Base-by-base conservation (phyloP, 306 rosid species). In the Delonix regia region DNA sequence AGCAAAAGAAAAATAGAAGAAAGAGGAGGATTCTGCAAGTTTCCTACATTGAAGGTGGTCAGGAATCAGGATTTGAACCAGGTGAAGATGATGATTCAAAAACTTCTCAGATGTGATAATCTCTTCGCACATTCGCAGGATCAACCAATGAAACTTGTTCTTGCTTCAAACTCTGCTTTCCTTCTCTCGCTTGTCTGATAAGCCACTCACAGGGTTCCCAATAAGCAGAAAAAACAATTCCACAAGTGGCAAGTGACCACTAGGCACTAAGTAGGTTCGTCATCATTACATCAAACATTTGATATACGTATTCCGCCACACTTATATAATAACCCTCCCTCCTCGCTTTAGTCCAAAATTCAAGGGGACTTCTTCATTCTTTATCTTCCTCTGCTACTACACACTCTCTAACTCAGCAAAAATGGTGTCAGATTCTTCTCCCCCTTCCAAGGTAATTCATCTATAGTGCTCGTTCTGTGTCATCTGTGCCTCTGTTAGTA, bases 361-460 rank as follows among this genome's bases (percentile, higher is more conserved):
- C 81, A 75, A 79, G 45, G 65, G 27, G 19, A 9, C 2, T 6
- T 6, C 55, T 49, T 49, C 56, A 15, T 16, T 2, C 3, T 10
- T 45, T 4, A 51, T 47, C 57, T 61, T 41, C 42, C 60, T 57
- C 69, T n/a, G n/a, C n/a, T n/a, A n/a, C n/a, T n/a, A n/a, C n/a
- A n/a, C n/a, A n/a, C n/a, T n/a, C n/a, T n/a, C n/a, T n/a, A n/a
- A n/a, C n/a, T n/a, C n/a, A n/a, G n/a, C 68, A 60, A 81, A 76
- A 64, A 86, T 93, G 97, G 88, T 83, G 36, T 78, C 92, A 74
- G 60, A 85, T 86, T 83, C 89, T 74, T 84, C 96, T 81, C 82
- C 86, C 6, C 87, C 86, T 80, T 72, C 88, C 9, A 88, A 86
- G 88, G 91, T 85, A 73, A 25, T 2, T 34, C 38, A 2, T n/a